Evolutionary conservation across 1,139 yeast species (phyloP), one percentile per base, ranked within the genome.

Genomic region (Yamadazyma conglobata): DNA sequence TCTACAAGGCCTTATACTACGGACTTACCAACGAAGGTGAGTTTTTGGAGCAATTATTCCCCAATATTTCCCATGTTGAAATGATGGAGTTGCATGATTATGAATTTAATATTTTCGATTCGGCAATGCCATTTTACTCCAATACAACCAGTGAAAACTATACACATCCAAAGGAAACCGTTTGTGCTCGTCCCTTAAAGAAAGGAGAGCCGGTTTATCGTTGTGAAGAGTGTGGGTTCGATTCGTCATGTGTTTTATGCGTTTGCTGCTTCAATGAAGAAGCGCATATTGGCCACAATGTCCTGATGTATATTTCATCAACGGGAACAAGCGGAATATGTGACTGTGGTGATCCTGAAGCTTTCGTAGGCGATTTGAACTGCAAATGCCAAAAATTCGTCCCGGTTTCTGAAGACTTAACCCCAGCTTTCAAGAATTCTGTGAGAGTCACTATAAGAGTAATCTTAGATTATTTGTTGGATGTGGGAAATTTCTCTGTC

Each of bases 321-420:
- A 79, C 74, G 1, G 46, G 46, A 5, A 64, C 64, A 28, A 75
- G 70, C 8, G 86, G 89, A 2, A 73, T 81, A 14, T 91, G 97
- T 53, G 96, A 91, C 52, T 91, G 97, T 59, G 96, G 97, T 2
- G 96, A 91, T 50, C 68, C 73, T 0, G 86, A 81, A 39, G 94
- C 95, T 0, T 89, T 95, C 79, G 70, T 63, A 19, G 54, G 51
- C 5, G 56, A 61, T 3, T 60, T 79, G 31, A 59, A 73, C 33
- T 89, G 96, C 54, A 53, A 49, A 26, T 60, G 67, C 37, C 54
- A 50, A 25, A 35, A 29, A 12, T 38, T 43, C 4, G 32, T 30
- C 10, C 46, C 38, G 7, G 27, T 31, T 9, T 10, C 32, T 1
- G 29, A 22, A 2, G 29, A 27, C 6, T 34, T 50, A 22, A 22